Evolutionary conservation across 129 eudicot genomes (phyloP), one percentile per base, ranked within the genome.

Genomic region (Lactuca sativa): DNA sequence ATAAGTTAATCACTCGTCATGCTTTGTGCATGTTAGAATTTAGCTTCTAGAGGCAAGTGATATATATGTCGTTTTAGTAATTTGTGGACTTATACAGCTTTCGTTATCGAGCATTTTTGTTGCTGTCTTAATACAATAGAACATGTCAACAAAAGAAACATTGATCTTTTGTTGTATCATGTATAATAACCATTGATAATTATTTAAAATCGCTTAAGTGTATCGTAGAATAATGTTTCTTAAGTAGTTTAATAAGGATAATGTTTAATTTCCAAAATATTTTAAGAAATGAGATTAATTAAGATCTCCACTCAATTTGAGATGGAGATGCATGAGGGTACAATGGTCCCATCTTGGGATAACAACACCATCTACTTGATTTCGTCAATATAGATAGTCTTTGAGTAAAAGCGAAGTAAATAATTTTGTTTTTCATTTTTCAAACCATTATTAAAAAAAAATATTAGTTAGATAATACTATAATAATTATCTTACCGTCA

Each of bases 331-430:
- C 48, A 12, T 18, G 14, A 51, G 40, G 44, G 67, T 72, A 62
- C 77, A 72, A 64, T 73, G 78, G 78, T 53, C 78, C 71, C 78
- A 73, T 63, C 71, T 73, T 73, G 71, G 71, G 64, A 63, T 21
- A 25, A 40, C 71, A 64, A 18, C 49, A 60, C 43, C 21, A 54
- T 53, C 71, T 53, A 63, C 71, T 63, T 25, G 77, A 40, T 47
- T 31, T 73, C 14, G 44, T 64, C 71, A 17, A 54, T 53, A 73
- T 53, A 67, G 63, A 8, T 16, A 73, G 64, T 56, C 59, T 74
- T 74, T 10, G 71, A 64, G 58, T 74, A 55, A 54, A 74, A 38
- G 64, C 18, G 33, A 73, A 64, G 78, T 38, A 8, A 11, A 21
- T 14, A 4, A 13, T 12, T 11, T 47, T 47, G 30, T 10, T 10